Percentiles rank a stretch among this genome's conserved stretches.
These are phyloP conservation scores for Pleurostoma richardsiae DNA, from an alignment of 2,329 filamentous ascomycete genomes.

Conservation along the genomic window DNA sequence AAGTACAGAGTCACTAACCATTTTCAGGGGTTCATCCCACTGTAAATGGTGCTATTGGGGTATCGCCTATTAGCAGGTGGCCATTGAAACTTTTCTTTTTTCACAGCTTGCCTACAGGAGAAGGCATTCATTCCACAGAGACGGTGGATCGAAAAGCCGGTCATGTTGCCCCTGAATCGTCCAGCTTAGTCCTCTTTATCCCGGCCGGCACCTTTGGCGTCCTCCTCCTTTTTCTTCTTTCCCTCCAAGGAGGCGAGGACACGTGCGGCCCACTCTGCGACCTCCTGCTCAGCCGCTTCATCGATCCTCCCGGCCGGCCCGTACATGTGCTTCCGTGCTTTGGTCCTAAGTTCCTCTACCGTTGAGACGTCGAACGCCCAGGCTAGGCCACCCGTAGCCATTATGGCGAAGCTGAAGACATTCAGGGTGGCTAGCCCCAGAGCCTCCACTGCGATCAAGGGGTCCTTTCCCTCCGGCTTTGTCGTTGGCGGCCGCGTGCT, in stretches of 20 bases:
- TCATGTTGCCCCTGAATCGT: too few relatives aligned
- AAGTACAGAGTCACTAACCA: too few relatives aligned
- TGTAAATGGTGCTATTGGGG: too few relatives aligned
- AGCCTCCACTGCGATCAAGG: conserved; percentile 74
- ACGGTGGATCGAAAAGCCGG: too few relatives aligned
- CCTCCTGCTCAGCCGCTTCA: conserved; percentile 51
- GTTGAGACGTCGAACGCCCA: conserved; percentile 75
- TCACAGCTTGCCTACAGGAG: too few relatives aligned
- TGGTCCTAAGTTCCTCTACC: conserved; percentile 56
- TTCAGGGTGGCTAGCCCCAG: conserved; percentile 85
- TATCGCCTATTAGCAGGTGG: too few relatives aligned
- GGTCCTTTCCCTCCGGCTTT: conserved; percentile 48
- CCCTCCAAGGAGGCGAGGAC: conserved; percentile 43
- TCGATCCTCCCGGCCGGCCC: conserved; percentile 26
- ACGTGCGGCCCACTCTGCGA: conserved; percentile 58
- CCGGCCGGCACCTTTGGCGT: conserved; percentile 1
- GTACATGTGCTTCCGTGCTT: conserved; percentile 37
- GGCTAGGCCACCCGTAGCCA: conserved; percentile 66
- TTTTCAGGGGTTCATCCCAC: too few relatives aligned
- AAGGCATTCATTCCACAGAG: too few relatives aligned
- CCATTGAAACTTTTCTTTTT: too few relatives aligned
- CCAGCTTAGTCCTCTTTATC: background rate
- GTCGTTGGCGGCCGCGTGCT: conserved; percentile 32
- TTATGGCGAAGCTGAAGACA: conserved; percentile 68
- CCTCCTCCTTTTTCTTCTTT: conserved; percentile 38